These are phyloP conservation scores for Candida sanyaensis DNA, from an alignment of 1,139 yeast species.

Conservation along the genomic window DNA sequence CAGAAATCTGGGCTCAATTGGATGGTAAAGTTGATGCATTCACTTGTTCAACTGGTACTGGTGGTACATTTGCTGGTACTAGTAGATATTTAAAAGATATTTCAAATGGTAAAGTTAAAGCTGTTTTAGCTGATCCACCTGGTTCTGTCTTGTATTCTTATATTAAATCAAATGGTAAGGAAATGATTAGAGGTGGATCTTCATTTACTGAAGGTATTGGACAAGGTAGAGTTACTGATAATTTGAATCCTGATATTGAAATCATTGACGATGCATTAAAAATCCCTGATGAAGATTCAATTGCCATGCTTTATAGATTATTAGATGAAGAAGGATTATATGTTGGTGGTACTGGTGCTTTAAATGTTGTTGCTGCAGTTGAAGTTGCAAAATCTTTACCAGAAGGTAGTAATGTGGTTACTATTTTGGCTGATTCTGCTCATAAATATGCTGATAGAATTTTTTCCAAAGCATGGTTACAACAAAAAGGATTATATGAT, in stretches of 20 bases:
- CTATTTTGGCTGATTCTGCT: slow-evolving; percentile 84
- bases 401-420: slow-evolving; percentile 79
- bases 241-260: slow-evolving; percentile 70
- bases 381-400: slow-evolving; percentile 76
- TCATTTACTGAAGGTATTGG: slow-evolving; percentile 96
- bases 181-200: slow-evolving; percentile 67
- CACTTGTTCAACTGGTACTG: slow-evolving; percentile 90
- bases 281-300: slow-evolving; percentile 73
- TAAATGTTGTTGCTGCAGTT: slow-evolving; percentile 81
- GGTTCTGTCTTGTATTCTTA: slow-evolving; percentile 84
- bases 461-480: slow-evolving; percentile 76
- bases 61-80: slow-evolving; percentile 86
- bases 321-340: slow-evolving; percentile 89
- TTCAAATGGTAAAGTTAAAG: slow-evolving; percentile 57
- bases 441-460: slow-evolving; percentile 83
- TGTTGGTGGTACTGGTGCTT: slow-evolving; percentile 86
- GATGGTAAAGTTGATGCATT: slow-evolving; percentile 80
- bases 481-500: slow-evolving; percentile 64
- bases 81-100: slow-evolving; percentile 73
- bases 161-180: slow-evolving; percentile 64
- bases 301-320: slow-evolving; percentile 78
- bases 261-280: slow-evolving; percentile 72
- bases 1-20: slow-evolving; percentile 87
- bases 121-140: slow-evolving; percentile 88
- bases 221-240: slow-evolving; percentile 88